A percentile compares a stretch with the other conserved stretches of the same genome.
Conservation (phyloP, 1,284 basidiomycete species). For the Rhodotorula sp. region DNA sequence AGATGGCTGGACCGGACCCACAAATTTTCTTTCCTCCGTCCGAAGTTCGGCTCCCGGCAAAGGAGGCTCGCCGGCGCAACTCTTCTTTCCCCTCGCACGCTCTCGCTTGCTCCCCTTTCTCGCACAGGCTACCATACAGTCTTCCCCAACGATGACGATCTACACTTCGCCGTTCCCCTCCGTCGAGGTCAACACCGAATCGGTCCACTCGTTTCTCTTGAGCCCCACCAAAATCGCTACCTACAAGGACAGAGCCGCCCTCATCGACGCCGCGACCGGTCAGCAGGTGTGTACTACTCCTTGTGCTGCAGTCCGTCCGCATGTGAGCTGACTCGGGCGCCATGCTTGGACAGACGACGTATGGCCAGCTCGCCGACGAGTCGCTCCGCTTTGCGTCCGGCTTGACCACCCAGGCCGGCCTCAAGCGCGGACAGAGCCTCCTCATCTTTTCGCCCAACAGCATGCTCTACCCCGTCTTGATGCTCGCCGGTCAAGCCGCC, state of each 20-base stretch:
- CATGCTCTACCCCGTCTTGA: slow-evolving; percentile 27
- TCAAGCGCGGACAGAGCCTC: slow-evolving; percentile 24
- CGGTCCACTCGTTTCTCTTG: slow-evolving; percentile 34
- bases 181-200: slow-evolving; percentile 1
- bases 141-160: slow-evolving; percentile 12
- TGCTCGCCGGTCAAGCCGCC: slow-evolving; percentile 34
- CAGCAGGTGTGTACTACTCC: background rate
- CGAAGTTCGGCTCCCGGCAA: too few relatives aligned
- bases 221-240: background rate
- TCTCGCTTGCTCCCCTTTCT: too few relatives aligned
- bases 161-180: slow-evolving; percentile 29
- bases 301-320: background rate
- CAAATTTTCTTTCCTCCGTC: too few relatives aligned
- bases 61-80: too few relatives aligned
- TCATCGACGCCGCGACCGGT: slow-evolving; percentile 34
- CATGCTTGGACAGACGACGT: slow-evolving; percentile 10
- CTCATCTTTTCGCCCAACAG: slow-evolving; percentile 36
- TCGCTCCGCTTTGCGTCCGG: slow-evolving; percentile 25
- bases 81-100: too few relatives aligned
- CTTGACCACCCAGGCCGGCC: slow-evolving; percentile 8
- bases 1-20: too few relatives aligned
- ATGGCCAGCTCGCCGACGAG: slow-evolving; percentile 16
- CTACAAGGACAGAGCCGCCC: slow-evolving; percentile 6
- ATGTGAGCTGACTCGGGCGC: background rate
- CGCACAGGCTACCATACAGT: too few relatives aligned